Evolutionary conservation across 2,329 filamentous ascomycete species (phyloP).

Genomic region (Sporothrix euskadiensis): DNA sequence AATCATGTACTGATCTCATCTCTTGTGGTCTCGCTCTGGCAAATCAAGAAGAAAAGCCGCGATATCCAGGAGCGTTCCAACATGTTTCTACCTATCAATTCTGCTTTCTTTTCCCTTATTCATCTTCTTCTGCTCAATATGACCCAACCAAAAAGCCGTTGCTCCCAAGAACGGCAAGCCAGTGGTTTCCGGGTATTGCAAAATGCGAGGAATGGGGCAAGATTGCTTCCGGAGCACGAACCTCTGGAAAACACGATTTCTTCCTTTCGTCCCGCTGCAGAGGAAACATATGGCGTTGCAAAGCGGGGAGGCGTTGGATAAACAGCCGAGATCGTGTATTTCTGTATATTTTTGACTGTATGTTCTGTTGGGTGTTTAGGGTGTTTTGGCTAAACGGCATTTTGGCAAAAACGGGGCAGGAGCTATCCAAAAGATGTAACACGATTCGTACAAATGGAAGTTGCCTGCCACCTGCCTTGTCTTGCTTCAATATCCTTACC

Average conservation of each 20-base stretch:
- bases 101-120: not conserved
- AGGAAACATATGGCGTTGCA: not conserved
- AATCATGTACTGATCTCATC: not conserved
- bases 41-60: not conserved
- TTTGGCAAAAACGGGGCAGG: conserved; percentile 27
- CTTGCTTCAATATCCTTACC: not conserved
- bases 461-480: not conserved
- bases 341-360: not conserved
- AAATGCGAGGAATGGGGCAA: not conserved
- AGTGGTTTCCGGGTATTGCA: not conserved
- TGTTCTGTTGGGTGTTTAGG: too few species aligned
- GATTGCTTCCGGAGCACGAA: not conserved
- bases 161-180: not conserved
- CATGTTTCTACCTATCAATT: not conserved
- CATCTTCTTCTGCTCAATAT: not conserved
- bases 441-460: conserved; percentile 4
- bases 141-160: not conserved
- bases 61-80: not conserved
- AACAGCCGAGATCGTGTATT: not conserved
- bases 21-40: not conserved
- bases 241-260: not conserved
- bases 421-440: not conserved
- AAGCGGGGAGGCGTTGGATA: not conserved
- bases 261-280: not conserved
- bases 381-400: conserved; percentile 21